phyloP scores from a whole-genome alignment of 345 rosid genomes.

The Eutrema heterophyllum region DNA sequence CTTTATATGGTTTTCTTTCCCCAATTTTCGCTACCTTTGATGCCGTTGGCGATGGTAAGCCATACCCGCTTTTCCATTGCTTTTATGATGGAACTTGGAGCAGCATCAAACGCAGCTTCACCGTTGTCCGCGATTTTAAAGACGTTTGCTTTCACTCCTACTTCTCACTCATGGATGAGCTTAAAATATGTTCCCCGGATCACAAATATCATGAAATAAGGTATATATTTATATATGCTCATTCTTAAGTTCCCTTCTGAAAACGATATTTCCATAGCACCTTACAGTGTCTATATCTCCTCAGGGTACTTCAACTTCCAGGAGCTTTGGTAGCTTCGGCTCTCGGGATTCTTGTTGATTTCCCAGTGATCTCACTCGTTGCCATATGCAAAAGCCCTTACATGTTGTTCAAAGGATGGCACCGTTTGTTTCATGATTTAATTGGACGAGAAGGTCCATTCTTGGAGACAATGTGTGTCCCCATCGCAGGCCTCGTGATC shows the following conservation, averaged over 20 bases:
- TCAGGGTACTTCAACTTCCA: conserved; percentile 70
- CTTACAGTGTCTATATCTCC: conserved; percentile 1
- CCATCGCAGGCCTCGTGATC: conserved; percentile 91
- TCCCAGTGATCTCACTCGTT: conserved; percentile 59
- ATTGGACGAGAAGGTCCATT: conserved; percentile 97
- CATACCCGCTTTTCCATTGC: conserved; percentile 52
- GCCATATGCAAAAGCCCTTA: conserved; percentile 83
- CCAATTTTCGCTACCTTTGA: conserved; percentile 90
- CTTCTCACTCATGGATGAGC: conserved; percentile 70
- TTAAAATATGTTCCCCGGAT: conserved; percentile 44
- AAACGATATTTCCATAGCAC: not conserved
- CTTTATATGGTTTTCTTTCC: conserved; percentile 63
- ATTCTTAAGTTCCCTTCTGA: not conserved
- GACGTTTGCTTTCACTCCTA: conserved; percentile 82
- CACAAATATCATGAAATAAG: conserved; percentile 73
- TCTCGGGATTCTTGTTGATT: conserved; percentile 66
- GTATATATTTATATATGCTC: conserved; percentile 28
- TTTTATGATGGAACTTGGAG: conserved; percentile 90
- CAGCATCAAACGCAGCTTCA: conserved; percentile 51
- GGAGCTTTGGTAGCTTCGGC: conserved; percentile 59
- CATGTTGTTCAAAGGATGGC: conserved; percentile 97
- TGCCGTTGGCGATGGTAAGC: conserved; percentile 89
- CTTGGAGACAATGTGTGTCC: conserved; percentile 95
- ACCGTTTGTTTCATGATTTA: conserved; percentile 82
- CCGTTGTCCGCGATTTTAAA: conserved; percentile 59